Evolutionary conservation across 139 green algal genomes (phyloP), one percentile per base, ranked within the genome.

Genomic region (Chlorella sp.): DNA sequence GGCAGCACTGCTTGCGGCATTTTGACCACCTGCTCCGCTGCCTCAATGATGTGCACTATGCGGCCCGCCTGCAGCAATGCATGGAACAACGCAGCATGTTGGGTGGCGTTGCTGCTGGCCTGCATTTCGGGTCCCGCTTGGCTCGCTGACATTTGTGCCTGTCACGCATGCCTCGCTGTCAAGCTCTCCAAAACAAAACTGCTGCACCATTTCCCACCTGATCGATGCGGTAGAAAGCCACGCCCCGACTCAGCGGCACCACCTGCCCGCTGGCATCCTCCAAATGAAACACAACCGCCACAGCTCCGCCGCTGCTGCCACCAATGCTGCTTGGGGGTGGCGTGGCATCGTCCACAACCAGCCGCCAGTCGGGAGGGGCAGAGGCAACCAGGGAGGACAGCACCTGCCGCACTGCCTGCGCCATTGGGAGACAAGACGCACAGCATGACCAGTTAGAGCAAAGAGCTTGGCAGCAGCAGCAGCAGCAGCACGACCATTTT

Each of bases 21-120:
- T 65, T 84, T 84, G 38, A 84, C 26, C 20, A 67, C 63, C 65
- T 84, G 79, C 44, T 84, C 79, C 4, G 56, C 28, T 39, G 79
- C 39, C 47, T 84, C 79, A 3, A 30, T 72, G 44, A 84, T 84
- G 39, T 39, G 44, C 18, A 5, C 51, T 30, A 84, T 84, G 30
- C 18, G 51, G 21, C 74, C 74, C 4, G 74, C 74, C 74, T 81
- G 74, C 74, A 81, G 7, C 47, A 41, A n/a, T 7, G 7, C n/a
- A n/a, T n/a, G n/a, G n/a, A n/a, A n/a, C n/a, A n/a, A 69, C 11
- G 36, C 36, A 51, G 9, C 44, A 51, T 16, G 44, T 16, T 51
- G 44, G 44, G 9, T 51, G 44, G 9, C 7, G 44, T 51, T n/a
- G n/a, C n/a, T n/a, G n/a, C n/a, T n/a, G n/a, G n/a, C n/a, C n/a